A percentile compares a stretch with the other conserved stretches of the same genome.
Conservation (phyloP, 208 protist genomes). For the Angomonas ambiguus region DNA sequence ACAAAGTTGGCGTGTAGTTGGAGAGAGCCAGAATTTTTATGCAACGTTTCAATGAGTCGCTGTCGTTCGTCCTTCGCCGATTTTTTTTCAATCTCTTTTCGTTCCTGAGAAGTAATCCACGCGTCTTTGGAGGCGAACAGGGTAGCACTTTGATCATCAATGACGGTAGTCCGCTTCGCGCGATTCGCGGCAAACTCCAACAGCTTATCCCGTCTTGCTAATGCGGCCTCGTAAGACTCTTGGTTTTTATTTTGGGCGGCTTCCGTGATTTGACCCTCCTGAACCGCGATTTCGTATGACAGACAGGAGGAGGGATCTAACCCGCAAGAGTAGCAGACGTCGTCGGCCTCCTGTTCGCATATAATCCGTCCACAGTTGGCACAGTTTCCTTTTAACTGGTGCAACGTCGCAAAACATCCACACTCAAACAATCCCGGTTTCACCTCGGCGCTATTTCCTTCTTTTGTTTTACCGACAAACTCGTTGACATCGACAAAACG, state of each 20-base stretch:
- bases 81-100: conserved; percentile 44
- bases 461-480: conserved; percentile 22
- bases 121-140: conserved; percentile 68
- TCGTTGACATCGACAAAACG: conserved; percentile 24
- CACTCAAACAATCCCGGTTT: conserved; percentile 77
- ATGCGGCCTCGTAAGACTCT: conserved; percentile 58
- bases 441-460: conserved; percentile 22
- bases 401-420: conserved; percentile 83
- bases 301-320: conserved; percentile 62
- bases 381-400: conserved; percentile 76
- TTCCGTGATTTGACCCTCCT: conserved; percentile 71
- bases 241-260: conserved; percentile 59
- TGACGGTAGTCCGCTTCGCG: conserved; percentile 73
- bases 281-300: conserved; percentile 72
- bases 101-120: conserved; percentile 70
- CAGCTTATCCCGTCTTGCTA: conserved; percentile 63
- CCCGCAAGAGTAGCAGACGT: conserved; percentile 81
- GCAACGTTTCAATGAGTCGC: conserved; percentile 55
- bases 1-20: conserved; percentile 79
- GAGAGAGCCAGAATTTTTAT: conserved; percentile 53
- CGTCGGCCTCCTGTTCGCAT: conserved; percentile 82
- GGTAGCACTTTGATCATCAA: conserved; percentile 81
- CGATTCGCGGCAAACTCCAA: conserved; percentile 71
- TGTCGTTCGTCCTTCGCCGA: conserved; percentile 42
- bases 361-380: conserved; percentile 89